Base-by-base conservation (phyloP, 2,329 filamentous ascomycete species). In the Apiospora malaysiana region DNA sequence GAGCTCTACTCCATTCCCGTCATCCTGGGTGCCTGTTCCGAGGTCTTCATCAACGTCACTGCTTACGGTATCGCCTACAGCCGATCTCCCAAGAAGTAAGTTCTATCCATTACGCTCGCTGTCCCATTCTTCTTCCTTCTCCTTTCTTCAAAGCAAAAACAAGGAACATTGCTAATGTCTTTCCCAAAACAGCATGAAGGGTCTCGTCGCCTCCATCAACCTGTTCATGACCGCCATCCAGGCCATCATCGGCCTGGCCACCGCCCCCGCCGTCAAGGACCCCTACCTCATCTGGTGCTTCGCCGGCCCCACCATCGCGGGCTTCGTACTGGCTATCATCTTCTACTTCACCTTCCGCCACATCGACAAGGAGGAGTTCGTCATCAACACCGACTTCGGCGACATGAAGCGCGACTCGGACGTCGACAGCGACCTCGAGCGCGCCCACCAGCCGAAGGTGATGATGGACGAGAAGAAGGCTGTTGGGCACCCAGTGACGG, bases 11-110 rank as follows among this genome's bases (percentile, higher is more conserved):
- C 86, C 1, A 84, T 85, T 32, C 82, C 84, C 46, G 87, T 88
- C 74, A 78, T 84, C 4, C 81, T 89, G 3, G 85, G 87, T 47
- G 87, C 85, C 40, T 80, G 87, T 32, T 85, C 85, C 1, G 87
- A 90, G 77, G 85, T 90, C 74, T 87, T 90, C 73, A 85, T 87
- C 43, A 89, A 88, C 66, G 85, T 92, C 69, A 91, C 90, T 1
- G 84, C 87, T 66, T 86, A 91, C 67, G 90, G 92, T 77, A 90
- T 92, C 72, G 90, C 90, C 8, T 93, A 89, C 80, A 90, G 89
- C 75, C 91, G 92, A 77, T 89, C 91, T 0, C 91, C 91, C 1
- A 85, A 86, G 70, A 87, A 88, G 65, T 67, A 67, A 67, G 65
- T 67, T 9, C 32, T 32, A 32, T 16, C 10, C 27, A 1, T 5